Percentiles rank a stretch among this genome's conserved stretches.
Conservation (phyloP, 345 rosid species). For the Erucastrum elatum region DNA sequence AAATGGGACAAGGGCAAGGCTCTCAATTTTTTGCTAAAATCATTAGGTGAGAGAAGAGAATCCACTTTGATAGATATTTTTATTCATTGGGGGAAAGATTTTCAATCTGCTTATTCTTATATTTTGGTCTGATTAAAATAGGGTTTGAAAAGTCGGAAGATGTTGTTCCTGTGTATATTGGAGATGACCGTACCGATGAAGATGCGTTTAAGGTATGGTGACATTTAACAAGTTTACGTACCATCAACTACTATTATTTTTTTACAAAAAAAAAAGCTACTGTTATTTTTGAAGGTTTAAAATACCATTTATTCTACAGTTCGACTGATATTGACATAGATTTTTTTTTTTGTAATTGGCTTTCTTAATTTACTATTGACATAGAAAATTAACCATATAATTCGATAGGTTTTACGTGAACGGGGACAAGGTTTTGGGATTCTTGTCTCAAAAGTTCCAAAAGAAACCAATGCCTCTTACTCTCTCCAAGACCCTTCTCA, state of each 20-base stretch:
- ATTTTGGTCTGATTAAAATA: constrained; percentile 23
- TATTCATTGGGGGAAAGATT: not conserved
- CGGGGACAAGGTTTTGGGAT: constrained; percentile 88
- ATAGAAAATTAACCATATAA: not conserved
- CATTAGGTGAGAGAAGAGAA: constrained; percentile 58
- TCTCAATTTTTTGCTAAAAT: constrained; percentile 73
- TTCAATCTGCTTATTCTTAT: not conserved
- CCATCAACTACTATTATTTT: not conserved
- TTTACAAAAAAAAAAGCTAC: no score
- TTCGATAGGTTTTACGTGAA: constrained; percentile 60
- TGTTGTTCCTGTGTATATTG: constrained; percentile 82
- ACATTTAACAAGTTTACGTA: not conserved
- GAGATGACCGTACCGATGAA: constrained; percentile 93
- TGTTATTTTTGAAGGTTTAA: no score
- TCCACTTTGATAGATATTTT: not conserved
- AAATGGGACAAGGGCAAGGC: constrained; percentile 99
- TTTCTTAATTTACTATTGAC: no score
- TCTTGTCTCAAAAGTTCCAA: constrained; percentile 81
- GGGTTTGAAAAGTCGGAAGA: constrained; percentile 66
- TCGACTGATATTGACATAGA: not conserved
- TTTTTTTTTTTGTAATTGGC: no score
- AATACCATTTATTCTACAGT: not conserved
- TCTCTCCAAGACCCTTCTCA: constrained; percentile 85
- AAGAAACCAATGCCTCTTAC: constrained; percentile 87
- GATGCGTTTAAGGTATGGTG: constrained; percentile 84